These are phyloP conservation scores for Pterocarpus santalinus DNA, from an alignment of 306 rosid species.

Conservation along the genomic window DNA sequence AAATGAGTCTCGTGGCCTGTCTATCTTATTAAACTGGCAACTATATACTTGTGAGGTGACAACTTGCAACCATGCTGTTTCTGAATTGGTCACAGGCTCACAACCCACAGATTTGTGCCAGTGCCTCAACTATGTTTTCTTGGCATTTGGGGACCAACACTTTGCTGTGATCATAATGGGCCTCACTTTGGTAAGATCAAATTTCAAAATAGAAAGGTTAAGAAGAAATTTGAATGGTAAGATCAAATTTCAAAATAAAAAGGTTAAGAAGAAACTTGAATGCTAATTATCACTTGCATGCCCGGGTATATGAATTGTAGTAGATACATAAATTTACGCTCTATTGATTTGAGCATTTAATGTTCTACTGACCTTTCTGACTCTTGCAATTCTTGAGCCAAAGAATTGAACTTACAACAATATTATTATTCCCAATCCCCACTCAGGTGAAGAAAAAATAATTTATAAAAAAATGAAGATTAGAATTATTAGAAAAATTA, in stretches of 20 bases:
- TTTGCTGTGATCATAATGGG: not conserved
- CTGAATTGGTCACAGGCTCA: not conserved
- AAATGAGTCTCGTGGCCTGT: not conserved
- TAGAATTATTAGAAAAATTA: not conserved
- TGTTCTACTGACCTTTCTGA: not conserved
- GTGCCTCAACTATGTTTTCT: not conserved
- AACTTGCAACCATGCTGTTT: not conserved
- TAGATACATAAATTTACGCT: not conserved
- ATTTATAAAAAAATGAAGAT: not conserved
- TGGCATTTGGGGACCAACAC: not conserved
- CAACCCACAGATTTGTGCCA: not conserved
- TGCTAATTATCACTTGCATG: slow-evolving; percentile 4
- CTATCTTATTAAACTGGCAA: slow-evolving; percentile 21
- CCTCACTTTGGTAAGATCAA: not conserved
- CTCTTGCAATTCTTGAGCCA: slow-evolving; percentile 7
- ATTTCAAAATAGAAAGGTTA: not conserved
- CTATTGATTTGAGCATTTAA: slow-evolving; percentile 1
- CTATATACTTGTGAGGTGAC: not conserved
- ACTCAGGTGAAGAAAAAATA: not conserved
- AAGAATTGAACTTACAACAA: slow-evolving; percentile 41
- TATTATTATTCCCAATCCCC: slow-evolving; percentile 32
- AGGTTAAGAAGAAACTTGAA: no score
- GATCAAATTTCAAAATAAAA: no score
- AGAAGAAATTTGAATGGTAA: not conserved
- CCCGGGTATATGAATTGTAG: not conserved